Base-by-base conservation (phyloP, 352 stramenopile genomes). In the Globisporangium camurandrum region DNA sequence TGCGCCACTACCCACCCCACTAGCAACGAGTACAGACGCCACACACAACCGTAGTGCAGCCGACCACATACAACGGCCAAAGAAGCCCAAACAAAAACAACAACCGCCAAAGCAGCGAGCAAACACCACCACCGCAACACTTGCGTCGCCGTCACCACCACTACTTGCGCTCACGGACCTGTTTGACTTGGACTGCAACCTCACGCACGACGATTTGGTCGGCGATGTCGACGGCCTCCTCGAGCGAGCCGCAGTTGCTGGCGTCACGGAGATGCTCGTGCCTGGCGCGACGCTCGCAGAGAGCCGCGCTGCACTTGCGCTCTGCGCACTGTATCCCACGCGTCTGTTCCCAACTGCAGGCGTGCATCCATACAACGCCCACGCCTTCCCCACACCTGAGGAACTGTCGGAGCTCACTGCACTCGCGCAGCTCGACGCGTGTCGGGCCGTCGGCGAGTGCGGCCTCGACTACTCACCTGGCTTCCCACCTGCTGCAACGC, bases 161-260 rank as follows among this genome's bases (percentile, higher is more conserved):
- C 36, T 8, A 40, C 12, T 40, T 6, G 36, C 19, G 33, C 33
- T 51, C 34, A 39, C 63, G 39, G 57, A 66, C 19, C 65, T 88
- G 12, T 88, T 92, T 47, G 81, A 92, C 59, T 84, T 92, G 53
- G 78, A 92, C 52, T 88, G 75, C 64, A 92, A 92, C 38, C 58
- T 92, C 28, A 92, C 78, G 41, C 81, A 92, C 45, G 64, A 69
- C 19, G 75, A 89, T 45, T 69, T 92, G 5, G 41, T 46, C 2
- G 43, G 41, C n/a, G 54, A 86, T 47, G 67, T 77, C 0, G 47
- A 56, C 23, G 39, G 30, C 30, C 56, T 86, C 7, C 64, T 92
- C 28, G 36, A 62, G 44, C 57, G 59, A 26, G 71, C 68, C 5
- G 51, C 54, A n/a, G 14, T 26, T 0, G 62, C 70, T 14, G 74